Base-by-base conservation (phyloP, 495 filamentous ascomycete genomes). In the Aspergillus kassunensis region DNA sequence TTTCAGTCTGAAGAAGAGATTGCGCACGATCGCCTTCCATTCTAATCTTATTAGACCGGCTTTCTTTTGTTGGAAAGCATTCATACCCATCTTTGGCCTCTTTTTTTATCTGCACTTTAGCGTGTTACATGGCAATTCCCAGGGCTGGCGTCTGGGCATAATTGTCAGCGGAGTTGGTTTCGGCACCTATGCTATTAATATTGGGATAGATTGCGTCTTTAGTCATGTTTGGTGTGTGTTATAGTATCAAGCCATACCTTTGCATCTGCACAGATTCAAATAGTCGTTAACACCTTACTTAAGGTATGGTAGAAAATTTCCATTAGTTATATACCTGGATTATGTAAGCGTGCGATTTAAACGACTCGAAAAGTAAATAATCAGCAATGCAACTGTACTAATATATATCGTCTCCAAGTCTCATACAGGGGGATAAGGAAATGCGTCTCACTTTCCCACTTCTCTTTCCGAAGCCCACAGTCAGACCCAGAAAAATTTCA, bases 61-160 rank as follows among this genome's bases (percentile, higher is more conserved):
- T 37, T 15, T 29, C 30, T 30, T 40, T 11, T 33, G 30, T 33
- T 11, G 30, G 13, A 39, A 30, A 48, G 49, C 25, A 31, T 41
- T 20, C 11, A 18, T 12, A 8, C 35, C 6, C 35, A 18, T 37
- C 18, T 12, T 37, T 46, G 36, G 46, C 1, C 43, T 12, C 49
- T 41, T 53, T 55, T 25, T 48, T 61, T 43, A 57, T 45, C 39
- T 66, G 66, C 65, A 57, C 40, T 70, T 70, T 62, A 72, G 69
- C 69, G 67, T 62, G 46, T 63, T 68, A 65, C 65, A 68, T 52
- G 59, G 56, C 48, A 51, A 48, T 33, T 56, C 24, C 30, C 33
- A 37, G 48, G 56, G 40, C 35, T 55, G 60, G 55, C 55, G 55
- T 58, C 55, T 43, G 23, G 55, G 55, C 45, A 57, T 51, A 51